These are phyloP conservation scores for Candolleomyces eurysporus DNA, from an alignment of 768 basidiomycete genomes.

Conservation along the genomic window DNA sequence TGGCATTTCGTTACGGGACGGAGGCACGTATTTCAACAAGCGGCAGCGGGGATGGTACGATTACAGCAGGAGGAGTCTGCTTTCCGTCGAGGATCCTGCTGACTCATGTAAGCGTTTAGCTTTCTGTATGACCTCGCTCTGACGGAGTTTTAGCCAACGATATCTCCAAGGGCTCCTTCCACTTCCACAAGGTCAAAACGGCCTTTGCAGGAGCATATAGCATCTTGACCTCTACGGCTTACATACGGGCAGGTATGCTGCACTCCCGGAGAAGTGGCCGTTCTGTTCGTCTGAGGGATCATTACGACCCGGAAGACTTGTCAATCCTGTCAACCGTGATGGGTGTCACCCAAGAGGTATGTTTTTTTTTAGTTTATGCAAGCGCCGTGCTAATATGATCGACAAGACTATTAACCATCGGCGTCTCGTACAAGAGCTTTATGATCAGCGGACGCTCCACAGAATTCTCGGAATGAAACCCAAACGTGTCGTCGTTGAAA, in stretches of 20 bases:
- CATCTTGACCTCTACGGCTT: slow-evolving; percentile 76
- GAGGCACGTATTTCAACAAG: slow-evolving; percentile 90
- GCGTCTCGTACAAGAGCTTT: slow-evolving; percentile 64
- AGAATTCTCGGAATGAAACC: slow-evolving; percentile 49
- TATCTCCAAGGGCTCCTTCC: slow-evolving; percentile 86
- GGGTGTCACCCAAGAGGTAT: slow-evolving; percentile 84
- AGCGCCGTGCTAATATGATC: neutral
- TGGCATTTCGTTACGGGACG: slow-evolving; percentile 84
- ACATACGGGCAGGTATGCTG: slow-evolving; percentile 60
- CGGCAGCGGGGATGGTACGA: slow-evolving; percentile 78
- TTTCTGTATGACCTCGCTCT: neutral
- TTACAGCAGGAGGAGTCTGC: slow-evolving; percentile 48
- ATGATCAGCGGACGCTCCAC: slow-evolving; percentile 59
- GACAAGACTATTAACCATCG: slow-evolving; percentile 74
- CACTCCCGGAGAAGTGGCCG: slow-evolving; percentile 52
- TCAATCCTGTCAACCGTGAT: slow-evolving; percentile 80
- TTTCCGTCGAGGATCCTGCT: slow-evolving; percentile 93
- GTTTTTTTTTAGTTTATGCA: no score
- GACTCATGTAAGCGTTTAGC: slow-evolving; percentile 66
- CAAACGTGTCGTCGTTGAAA: slow-evolving; percentile 12
- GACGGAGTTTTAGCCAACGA: slow-evolving; percentile 69
- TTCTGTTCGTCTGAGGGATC: slow-evolving; percentile 39
- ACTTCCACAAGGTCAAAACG: slow-evolving; percentile 75
- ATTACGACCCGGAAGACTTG: slow-evolving; percentile 57
- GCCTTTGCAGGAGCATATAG: slow-evolving; percentile 80